phyloP scores from a whole-genome alignment of 106 monocot genomes.

The Hemerocallis citrina region DNA sequence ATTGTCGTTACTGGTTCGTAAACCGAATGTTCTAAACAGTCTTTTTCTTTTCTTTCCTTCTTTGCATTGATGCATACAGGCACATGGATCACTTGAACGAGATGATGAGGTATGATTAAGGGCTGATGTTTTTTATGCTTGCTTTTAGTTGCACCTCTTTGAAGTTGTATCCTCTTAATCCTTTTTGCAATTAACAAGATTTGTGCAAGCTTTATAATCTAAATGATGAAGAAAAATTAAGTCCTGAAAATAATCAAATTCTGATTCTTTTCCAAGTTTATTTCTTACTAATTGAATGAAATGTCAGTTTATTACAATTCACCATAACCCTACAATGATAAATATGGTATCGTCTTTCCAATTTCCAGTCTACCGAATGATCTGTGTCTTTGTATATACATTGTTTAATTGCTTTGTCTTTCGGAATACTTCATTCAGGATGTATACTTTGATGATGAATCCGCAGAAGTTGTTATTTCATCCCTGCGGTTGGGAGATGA shows the following conservation, averaged over 20 bases:
- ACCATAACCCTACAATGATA: not conserved
- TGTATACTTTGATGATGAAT: conserved; percentile 91
- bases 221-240: not conserved
- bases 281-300: not conserved
- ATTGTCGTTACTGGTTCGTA: not conserved
- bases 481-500: conserved; percentile 77
- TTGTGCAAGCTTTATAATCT: not conserved
- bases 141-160: not conserved
- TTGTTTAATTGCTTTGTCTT: not conserved
- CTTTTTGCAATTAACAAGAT: not conserved
- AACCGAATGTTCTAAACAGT: not conserved
- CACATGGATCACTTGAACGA: conserved; percentile 48
- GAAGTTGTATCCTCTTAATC: not conserved
- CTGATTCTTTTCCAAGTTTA: not conserved
- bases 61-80: too few relatives aligned
- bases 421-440: conserved; percentile 39
- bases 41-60: not conserved
- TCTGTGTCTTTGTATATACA: not conserved
- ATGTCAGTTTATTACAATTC: not conserved
- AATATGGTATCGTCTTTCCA: not conserved
- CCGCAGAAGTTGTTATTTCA: conserved; percentile 87
- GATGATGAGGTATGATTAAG: conserved; percentile 62
- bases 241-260: not conserved
- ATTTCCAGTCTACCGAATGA: not conserved
- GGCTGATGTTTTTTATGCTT: not conserved